Evolutionary conservation across 306 rosid genomes (phyloP), one percentile per base, ranked within the genome.

Genomic region (Purshia tridentata): DNA sequence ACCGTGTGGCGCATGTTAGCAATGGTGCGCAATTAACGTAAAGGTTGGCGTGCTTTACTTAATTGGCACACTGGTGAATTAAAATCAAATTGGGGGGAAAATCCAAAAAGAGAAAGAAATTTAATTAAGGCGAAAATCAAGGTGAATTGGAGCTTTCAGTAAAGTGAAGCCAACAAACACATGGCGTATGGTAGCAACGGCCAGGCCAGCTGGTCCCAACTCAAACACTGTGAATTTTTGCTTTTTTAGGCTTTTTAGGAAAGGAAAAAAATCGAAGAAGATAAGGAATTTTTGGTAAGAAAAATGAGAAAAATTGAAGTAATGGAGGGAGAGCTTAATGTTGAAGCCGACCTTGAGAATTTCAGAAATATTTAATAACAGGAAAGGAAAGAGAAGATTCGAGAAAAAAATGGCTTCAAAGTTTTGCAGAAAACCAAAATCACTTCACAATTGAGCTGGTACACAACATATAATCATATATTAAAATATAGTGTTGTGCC

Each of bases 1-100:
- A 61, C 72, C 75, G 71, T 10, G 81, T 57, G 57, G 86, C 76
- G 81, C 80, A 84, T 50, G n/a, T 74, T 83, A 84, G 87, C 80
- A 46, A 56, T 6, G 60, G 16, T 35, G 14, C 18, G 58, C 4
- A 56, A 81, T 56, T 77, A 41, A 44, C 78, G 73, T n/a, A 55
- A 69, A 55, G 65, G 23, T 22, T 22, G 6, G 9, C 20, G 12
- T 4, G 70, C 72, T 73, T 52, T 20, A 54, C 67, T 57, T 48
- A 35, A 39, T 29, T n/a, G 56, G 9, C 47, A 29, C 19, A 71
- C 55, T 72, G 45, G n/a, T 6, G 50, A 58, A 47, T 40, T 39
- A 0, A 39, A 10, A 54, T 41, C 44, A 53, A 61, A 56, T 23
- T 19, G 59, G 46, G 54, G 50, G 59, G 61, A 47, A 3, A 13